Conservation (phyloP, 78 protist genomes). For the Cavenderia fasciculata region DNA sequence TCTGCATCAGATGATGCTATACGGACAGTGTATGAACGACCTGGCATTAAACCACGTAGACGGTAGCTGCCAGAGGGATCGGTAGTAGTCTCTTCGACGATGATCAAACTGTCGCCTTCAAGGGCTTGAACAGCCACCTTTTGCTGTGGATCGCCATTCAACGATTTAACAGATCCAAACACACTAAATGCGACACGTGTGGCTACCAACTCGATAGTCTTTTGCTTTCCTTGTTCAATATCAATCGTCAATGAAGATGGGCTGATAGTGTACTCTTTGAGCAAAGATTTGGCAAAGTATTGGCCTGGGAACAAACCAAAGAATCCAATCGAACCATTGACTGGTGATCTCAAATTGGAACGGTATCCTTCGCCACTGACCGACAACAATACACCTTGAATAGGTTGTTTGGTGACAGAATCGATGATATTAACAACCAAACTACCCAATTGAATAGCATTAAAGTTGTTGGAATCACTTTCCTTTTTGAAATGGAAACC, state of each 20-base stretch:
- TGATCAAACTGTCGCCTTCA: neutral
- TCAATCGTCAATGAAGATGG: slow-evolving; percentile 14
- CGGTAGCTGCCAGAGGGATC: slow-evolving; percentile 2
- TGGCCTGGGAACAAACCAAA: slow-evolving; percentile 12
- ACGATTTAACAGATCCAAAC: slow-evolving; percentile 8
- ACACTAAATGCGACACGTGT: slow-evolving; percentile 19
- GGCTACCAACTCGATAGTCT: slow-evolving; percentile 3
- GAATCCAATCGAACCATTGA: slow-evolving; percentile 9
- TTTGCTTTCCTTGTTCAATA: neutral
- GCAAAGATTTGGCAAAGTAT: slow-evolving; percentile 3
- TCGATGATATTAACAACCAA: neutral
- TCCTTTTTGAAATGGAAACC: slow-evolving; percentile 33
- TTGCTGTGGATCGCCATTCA: neutral
- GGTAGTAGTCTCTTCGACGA: slow-evolving; percentile 5
- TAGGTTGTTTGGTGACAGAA: neutral
- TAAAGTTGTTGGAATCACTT: neutral
- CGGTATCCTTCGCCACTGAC: slow-evolving; percentile 26
- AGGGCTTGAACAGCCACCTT: slow-evolving; percentile 1
- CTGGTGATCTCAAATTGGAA: neutral
- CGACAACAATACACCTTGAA: slow-evolving; percentile 30
- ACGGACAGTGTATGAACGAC: neutral
- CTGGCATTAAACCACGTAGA: slow-evolving; percentile 23
- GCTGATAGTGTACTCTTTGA: slow-evolving; percentile 11
- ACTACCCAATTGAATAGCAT: slow-evolving; percentile 23
- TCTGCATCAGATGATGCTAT: too few relatives aligned